Evolutionary conservation across 192 early-diverging fungal genomes (phyloP).

Genomic region (Coemansia reversa): DNA sequence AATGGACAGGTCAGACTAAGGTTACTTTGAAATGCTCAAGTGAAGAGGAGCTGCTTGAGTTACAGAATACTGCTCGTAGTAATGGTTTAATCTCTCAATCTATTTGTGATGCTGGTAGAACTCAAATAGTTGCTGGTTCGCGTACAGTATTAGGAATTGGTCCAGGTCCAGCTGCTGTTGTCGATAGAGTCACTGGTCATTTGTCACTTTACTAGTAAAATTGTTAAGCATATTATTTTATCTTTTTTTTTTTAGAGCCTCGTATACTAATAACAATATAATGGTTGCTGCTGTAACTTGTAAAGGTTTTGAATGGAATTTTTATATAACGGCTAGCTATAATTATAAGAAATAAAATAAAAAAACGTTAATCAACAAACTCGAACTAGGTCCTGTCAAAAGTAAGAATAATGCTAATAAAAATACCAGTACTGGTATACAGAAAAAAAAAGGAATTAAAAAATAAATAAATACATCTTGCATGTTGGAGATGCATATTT

Average conservation of each 20-base stretch:
- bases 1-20: constrained; percentile 79
- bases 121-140: constrained; percentile 78
- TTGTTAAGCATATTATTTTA: no score
- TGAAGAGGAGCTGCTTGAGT: constrained; percentile 66
- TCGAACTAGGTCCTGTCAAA: no score
- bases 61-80: constrained; percentile 23
- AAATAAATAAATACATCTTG: neutral
- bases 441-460: neutral
- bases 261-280: no score
- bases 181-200: constrained; percentile 59
- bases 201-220: constrained; percentile 55
- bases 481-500: no score
- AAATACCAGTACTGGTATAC: no score
- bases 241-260: no score
- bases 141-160: constrained; percentile 92
- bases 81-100: constrained; percentile 49
- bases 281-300: no score
- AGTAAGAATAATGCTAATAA: no score
- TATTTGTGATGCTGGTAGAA: constrained; percentile 86
- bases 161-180: constrained; percentile 62
- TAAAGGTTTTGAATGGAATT: no score
- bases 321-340: no score
- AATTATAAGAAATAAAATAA: no score
- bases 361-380: constrained; percentile 2
- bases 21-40: constrained; percentile 74